Percentiles rank a stretch among this genome's conserved stretches.
phyloP scores from a whole-genome alignment of 768 basidiomycete genomes.

The Amanita thiersii region DNA sequence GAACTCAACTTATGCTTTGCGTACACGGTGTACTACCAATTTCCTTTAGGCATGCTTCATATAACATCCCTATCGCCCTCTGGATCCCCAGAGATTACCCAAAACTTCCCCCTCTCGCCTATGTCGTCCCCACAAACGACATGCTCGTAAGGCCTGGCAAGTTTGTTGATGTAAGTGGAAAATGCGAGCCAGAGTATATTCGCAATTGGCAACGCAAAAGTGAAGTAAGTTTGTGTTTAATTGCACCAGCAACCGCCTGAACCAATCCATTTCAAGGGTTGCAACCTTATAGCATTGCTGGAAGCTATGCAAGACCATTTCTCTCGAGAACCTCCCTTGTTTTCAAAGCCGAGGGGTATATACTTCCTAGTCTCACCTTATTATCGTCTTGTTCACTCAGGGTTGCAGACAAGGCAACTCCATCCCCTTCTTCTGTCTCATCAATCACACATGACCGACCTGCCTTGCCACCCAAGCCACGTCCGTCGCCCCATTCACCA shows the following conservation, averaged over 20 bases:
- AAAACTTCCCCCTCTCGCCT: conserved; percentile 70
- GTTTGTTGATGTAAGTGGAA: conserved; percentile 75
- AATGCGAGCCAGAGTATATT: conserved; percentile 61
- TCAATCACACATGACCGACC: conserved; percentile 21
- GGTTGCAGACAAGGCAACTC: conserved; percentile 25
- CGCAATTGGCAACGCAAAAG: conserved; percentile 74
- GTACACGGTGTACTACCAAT: conserved; percentile 91
- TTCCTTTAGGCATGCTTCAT: conserved; percentile 59
- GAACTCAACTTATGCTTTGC: conserved; percentile 85
- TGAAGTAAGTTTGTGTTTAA: conserved; percentile 51
- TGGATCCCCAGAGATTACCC: conserved; percentile 90
- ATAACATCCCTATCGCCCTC: conserved; percentile 90
- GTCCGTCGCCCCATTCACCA: conserved; percentile 9
- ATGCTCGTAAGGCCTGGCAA: conserved; percentile 80
- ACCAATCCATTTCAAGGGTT: conserved; percentile 43
- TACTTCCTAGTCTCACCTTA: conserved; percentile 11
- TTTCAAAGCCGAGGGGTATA: conserved; percentile 60
- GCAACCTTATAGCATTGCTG: conserved; percentile 64
- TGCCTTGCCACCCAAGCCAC: conserved; percentile 26
- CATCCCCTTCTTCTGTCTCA: conserved; percentile 19
- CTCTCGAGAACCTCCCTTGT: conserved; percentile 82
- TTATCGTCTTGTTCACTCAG: conserved; percentile 10
- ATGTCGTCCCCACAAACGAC: conserved; percentile 86
- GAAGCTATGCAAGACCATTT: conserved; percentile 78
- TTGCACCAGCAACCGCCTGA: conserved; percentile 8